Percentiles rank a stretch among this genome's conserved stretches.
These are phyloP conservation scores for Cytospora chrysosperma DNA, from an alignment of 2,329 filamentous ascomycete genomes.

Conservation along the genomic window DNA sequence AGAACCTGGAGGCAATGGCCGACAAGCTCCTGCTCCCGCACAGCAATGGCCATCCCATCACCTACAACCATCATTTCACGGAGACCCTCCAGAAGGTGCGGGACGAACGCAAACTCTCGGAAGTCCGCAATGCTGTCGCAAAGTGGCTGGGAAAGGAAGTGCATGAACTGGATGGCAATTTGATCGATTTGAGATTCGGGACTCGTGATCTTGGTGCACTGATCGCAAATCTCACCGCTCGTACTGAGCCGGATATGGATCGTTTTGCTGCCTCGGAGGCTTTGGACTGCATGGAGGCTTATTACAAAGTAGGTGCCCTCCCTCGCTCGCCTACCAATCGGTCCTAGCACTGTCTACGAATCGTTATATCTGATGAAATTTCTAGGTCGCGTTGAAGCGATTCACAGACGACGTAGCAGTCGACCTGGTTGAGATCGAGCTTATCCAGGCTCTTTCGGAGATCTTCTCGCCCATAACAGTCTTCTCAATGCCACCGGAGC, in stretches of 20 bases:
- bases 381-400: constrained; percentile 43
- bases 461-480: constrained; percentile 43
- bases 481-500: constrained; percentile 36
- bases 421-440: constrained; percentile 42
- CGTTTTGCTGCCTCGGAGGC: constrained; percentile 33
- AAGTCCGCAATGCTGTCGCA: not conserved
- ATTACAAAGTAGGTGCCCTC: constrained; percentile 34
- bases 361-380: not conserved
- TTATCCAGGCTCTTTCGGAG: constrained; percentile 36
- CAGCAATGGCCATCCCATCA: constrained; percentile 45
- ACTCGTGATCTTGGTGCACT: not conserved
- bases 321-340: not conserved
- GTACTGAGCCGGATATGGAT: constrained; percentile 30
- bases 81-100: constrained; percentile 37
- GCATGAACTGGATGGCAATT: not conserved
- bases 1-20: constrained; percentile 35
- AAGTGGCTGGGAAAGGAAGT: constrained; percentile 3
- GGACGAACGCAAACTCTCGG: constrained; percentile 14
- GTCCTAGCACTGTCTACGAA: not conserved
- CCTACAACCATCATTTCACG: constrained; percentile 50
- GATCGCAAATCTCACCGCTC: not conserved
- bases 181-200: not conserved
- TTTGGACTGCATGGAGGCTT: constrained; percentile 36
- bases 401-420: constrained; percentile 45
- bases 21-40: constrained; percentile 42